phyloP scores from a whole-genome alignment of 2,329 filamentous ascomycete genomes.

The Pestalotiopsis sp. region DNA sequence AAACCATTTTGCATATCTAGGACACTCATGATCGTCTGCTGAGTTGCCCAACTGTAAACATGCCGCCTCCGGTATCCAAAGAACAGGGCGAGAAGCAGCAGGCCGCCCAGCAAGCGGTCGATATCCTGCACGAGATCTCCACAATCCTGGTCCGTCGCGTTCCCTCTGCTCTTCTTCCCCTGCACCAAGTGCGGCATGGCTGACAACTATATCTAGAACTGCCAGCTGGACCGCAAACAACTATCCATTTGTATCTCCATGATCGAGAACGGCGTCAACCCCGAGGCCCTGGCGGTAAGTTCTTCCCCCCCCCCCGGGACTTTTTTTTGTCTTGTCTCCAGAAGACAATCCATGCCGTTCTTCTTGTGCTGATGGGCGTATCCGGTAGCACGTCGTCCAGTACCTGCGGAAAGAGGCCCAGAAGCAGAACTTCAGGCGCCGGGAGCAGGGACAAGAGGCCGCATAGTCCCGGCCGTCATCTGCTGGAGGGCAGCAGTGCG shows the following conservation, averaged over 20 bases:
- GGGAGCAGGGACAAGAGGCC: slow-evolving; percentile 14
- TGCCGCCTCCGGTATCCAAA: slow-evolving; percentile 33
- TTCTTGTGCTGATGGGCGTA: not conserved
- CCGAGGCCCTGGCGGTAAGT: slow-evolving; percentile 89
- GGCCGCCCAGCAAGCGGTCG: slow-evolving; percentile 78
- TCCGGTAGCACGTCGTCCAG: slow-evolving; percentile 55
- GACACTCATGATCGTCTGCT: not conserved
- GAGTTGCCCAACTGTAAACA: slow-evolving; percentile 18
- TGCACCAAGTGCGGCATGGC: not conserved
- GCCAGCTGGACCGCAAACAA: slow-evolving; percentile 84
- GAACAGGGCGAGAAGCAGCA: slow-evolving; percentile 65
- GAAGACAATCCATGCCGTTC: not conserved
- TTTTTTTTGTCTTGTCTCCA: not conserved
- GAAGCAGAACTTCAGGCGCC: slow-evolving; percentile 41
- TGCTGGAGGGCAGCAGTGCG: not conserved
- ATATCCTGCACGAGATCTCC: slow-evolving; percentile 82
- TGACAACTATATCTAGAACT: slow-evolving; percentile 64
- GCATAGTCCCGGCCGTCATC: not conserved
- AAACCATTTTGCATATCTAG: not conserved
- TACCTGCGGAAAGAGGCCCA: slow-evolving; percentile 59
- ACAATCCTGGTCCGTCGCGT: slow-evolving; percentile 71
- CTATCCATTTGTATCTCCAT: slow-evolving; percentile 94
- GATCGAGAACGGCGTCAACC: slow-evolving; percentile 96
- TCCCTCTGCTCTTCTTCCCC: not conserved
- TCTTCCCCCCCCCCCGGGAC: not conserved